phyloP scores from a whole-genome alignment of 129 eudicot species.

The Centaurea solstitialis region DNA sequence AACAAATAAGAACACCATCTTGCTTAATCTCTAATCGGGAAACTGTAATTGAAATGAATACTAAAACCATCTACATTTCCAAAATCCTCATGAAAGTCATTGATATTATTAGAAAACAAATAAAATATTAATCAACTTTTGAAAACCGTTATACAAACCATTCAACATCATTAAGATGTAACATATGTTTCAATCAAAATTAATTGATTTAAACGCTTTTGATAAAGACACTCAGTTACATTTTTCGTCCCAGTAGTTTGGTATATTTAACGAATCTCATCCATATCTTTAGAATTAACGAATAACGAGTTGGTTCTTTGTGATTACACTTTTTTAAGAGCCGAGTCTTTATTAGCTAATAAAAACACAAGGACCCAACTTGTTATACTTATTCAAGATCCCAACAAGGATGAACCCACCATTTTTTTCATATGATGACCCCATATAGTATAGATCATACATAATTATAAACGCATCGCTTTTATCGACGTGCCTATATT shows the following conservation, averaged over 20 bases:
- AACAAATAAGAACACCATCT: not conserved
- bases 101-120: not conserved
- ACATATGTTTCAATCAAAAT: not conserved
- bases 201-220: not conserved
- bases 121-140: not conserved
- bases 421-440: too few species aligned
- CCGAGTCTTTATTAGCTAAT: not conserved
- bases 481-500: too few species aligned
- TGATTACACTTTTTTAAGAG: not conserved
- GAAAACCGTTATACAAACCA: not conserved
- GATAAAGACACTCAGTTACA: not conserved
- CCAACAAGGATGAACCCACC: too few species aligned
- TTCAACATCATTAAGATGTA: not conserved
- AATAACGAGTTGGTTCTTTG: not conserved
- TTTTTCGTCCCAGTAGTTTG: not conserved
- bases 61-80: not conserved
- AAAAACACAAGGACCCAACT: not conserved
- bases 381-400: not conserved
- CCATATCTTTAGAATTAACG: not conserved
- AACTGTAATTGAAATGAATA: not conserved
- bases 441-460: too few species aligned
- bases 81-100: not conserved
- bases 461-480: too few species aligned
- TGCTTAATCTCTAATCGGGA: not conserved
- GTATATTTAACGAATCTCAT: not conserved